These are phyloP conservation scores for Linderniella brevidens DNA, from an alignment of 257 asterid species.

Conservation along the genomic window DNA sequence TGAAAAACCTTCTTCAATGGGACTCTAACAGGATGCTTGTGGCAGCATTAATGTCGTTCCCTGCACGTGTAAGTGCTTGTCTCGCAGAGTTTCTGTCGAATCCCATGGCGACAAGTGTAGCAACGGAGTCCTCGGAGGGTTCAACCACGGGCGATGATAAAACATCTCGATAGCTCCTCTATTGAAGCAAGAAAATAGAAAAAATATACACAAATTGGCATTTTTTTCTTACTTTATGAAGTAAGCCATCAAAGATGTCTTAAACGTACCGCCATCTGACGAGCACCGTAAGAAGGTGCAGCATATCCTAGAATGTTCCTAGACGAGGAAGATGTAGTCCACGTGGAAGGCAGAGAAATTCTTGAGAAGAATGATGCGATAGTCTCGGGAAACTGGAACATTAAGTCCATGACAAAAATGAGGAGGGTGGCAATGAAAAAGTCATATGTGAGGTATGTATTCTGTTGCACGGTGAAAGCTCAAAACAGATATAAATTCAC, in stretches of 20 bases:
- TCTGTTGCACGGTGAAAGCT: neutral
- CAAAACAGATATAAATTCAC: neutral
- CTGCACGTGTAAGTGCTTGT: slow-evolving; percentile 74
- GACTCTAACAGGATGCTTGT: slow-evolving; percentile 90
- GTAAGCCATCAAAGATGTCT: neutral
- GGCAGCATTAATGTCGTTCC: slow-evolving; percentile 81
- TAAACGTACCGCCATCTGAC: slow-evolving; percentile 38
- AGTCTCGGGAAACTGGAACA: slow-evolving; percentile 76
- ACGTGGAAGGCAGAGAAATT: slow-evolving; percentile 52
- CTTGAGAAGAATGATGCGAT: slow-evolving; percentile 68
- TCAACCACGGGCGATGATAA: slow-evolving; percentile 20
- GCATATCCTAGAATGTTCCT: slow-evolving; percentile 49
- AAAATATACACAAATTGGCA: neutral
- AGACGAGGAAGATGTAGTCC: slow-evolving; percentile 42
- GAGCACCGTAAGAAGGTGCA: slow-evolving; percentile 36
- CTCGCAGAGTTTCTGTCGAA: slow-evolving; percentile 81
- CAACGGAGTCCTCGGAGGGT: slow-evolving; percentile 75
- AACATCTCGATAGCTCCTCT: slow-evolving; percentile 48
- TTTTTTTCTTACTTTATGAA: neutral
- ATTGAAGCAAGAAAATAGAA: slow-evolving; percentile 6
- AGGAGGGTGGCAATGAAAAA: neutral
- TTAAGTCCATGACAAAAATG: slow-evolving; percentile 11
- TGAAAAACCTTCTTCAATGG: slow-evolving; percentile 9
- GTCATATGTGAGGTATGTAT: neutral
- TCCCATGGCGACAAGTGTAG: slow-evolving; percentile 77